These are phyloP conservation scores for Phytophthora citrophthora DNA, from an alignment of 352 stramenopile genomes.

Conservation along the genomic window DNA sequence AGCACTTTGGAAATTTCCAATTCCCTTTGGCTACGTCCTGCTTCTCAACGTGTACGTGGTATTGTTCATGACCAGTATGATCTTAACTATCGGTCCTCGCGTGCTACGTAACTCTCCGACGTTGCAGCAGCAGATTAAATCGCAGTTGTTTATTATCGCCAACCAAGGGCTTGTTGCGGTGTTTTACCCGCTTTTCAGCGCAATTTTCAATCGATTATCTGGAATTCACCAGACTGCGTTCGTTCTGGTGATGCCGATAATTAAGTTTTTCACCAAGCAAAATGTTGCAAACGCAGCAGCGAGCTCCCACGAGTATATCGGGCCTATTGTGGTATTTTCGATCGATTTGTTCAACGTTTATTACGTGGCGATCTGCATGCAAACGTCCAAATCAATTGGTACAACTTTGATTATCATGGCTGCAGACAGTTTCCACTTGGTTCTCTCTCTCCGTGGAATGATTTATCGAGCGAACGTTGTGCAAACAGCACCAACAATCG, in stretches of 20 bases:
- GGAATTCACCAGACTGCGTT: conserved; percentile 9
- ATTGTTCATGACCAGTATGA: conserved; percentile 8
- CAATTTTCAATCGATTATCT: conserved; percentile 11
- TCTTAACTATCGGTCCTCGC: conserved; percentile 7
- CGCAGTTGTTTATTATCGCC: conserved; percentile 14
- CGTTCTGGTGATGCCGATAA: conserved; percentile 11
- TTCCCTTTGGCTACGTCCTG: conserved; percentile 27
- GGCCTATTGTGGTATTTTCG: conserved; percentile 26
- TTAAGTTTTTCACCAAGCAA: conserved; percentile 32
- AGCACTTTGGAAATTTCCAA: conserved; percentile 18
- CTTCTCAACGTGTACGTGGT: neutral
- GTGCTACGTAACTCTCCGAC: neutral
- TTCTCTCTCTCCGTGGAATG: conserved; percentile 9
- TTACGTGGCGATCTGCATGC: conserved; percentile 35
- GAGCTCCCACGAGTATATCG: conserved; percentile 24
- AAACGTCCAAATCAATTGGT: conserved; percentile 10
- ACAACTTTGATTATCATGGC: conserved; percentile 12
- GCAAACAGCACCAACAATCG: neutral
- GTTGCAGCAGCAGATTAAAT: conserved; percentile 8
- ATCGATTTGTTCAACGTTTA: conserved; percentile 38
- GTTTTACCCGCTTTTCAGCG: conserved; percentile 19
- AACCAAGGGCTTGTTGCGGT: conserved; percentile 12
- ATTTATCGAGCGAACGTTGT: neutral
- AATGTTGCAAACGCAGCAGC: conserved; percentile 4
- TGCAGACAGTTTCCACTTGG: neutral